Base-by-base conservation (phyloP, 768 basidiomycete species). In the Suillus ampliporus region DNA sequence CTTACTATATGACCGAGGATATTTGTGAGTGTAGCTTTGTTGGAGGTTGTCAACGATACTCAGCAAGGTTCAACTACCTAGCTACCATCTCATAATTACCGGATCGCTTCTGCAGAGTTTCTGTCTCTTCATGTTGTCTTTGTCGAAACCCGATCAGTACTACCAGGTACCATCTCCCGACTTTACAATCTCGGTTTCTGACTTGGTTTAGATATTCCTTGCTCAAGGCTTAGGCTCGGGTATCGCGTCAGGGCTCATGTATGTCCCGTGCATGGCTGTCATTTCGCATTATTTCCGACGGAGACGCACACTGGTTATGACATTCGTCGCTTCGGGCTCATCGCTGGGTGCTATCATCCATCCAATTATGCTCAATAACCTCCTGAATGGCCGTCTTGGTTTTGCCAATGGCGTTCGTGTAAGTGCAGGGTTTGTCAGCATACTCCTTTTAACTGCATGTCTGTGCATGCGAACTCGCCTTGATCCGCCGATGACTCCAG, bases 1-100 rank as follows among this genome's bases (percentile, higher is more conserved):
- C 13, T 76, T 80, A 48, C 69, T 80, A 4, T 84, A 83, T 64
- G 86, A 87, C 50, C 76, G 76, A 21, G 86, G 86, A 56, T 82
- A 84, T 70, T 86, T 84, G 82, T 82, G 66, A 65, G 79, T 64
- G 21, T 37, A 15, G 38, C 26, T 21, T 38, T 37, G 37, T 37
- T 40, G 21, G 52, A 60, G 14, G 52, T 11, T 47, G 34, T 40
- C 35, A 2, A 40, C 11, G 48, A 37, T 35, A 37, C 57, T 59
- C 13, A 62, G 6, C 21, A 38, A 38, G n/a, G 19, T 44, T n/a
- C n/a, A n/a, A n/a, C n/a, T 34, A 44, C 11, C 58, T 46, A 83
- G 83, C 64, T 80, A 82, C 61, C 72, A 77, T 47, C 62, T 85
- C 17, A 76, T 85, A 64, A 78, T 82, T 13, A 74, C 73, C 37